A percentile compares a stretch with the other conserved stretches of the same genome.
Conservation (phyloP, 148 eudicot species). For the Cornus kousa region DNA sequence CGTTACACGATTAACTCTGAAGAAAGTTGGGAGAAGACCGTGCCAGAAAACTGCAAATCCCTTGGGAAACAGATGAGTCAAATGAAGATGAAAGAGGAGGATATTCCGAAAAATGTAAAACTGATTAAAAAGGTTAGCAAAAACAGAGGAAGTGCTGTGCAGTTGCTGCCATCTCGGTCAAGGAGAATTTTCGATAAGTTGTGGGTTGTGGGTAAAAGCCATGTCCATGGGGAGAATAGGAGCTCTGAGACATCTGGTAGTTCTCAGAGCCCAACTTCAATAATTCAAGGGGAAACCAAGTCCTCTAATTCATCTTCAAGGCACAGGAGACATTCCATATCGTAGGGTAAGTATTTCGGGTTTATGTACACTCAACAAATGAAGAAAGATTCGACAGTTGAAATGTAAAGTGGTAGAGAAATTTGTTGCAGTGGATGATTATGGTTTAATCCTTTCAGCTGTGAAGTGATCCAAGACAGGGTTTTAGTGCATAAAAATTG, state of each 20-base stretch:
- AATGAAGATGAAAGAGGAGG: slow-evolving; percentile 43
- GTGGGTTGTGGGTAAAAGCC: slow-evolving; percentile 66
- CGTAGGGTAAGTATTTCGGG: slow-evolving; percentile 23
- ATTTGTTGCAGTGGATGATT: background rate
- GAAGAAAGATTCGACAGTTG: background rate
- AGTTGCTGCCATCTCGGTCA: slow-evolving; percentile 78
- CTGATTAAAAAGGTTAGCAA: slow-evolving; percentile 36
- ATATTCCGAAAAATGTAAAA: slow-evolving; percentile 33
- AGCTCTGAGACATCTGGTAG: slow-evolving; percentile 83
- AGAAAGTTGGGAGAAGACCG: slow-evolving; percentile 49
- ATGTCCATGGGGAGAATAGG: slow-evolving; percentile 50
- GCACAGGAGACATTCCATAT: slow-evolving; percentile 64
- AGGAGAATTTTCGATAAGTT: slow-evolving; percentile 76
- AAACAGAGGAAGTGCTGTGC: slow-evolving; percentile 49
- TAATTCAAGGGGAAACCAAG: slow-evolving; percentile 59
- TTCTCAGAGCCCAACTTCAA: slow-evolving; percentile 71
- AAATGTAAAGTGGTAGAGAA: slow-evolving; percentile 14
- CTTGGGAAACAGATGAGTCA: slow-evolving; percentile 49
- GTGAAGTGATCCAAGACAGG: background rate
- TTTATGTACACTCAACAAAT: background rate
- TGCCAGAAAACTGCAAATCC: slow-evolving; percentile 40
- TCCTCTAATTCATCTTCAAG: slow-evolving; percentile 50
- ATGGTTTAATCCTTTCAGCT: background rate
- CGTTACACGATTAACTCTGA: slow-evolving; percentile 34
- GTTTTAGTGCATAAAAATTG: background rate